Percentiles rank a stretch among this genome's conserved stretches.
phyloP scores from a whole-genome alignment of 176 grass and related monocot species.

The Luzula sylvatica region DNA sequence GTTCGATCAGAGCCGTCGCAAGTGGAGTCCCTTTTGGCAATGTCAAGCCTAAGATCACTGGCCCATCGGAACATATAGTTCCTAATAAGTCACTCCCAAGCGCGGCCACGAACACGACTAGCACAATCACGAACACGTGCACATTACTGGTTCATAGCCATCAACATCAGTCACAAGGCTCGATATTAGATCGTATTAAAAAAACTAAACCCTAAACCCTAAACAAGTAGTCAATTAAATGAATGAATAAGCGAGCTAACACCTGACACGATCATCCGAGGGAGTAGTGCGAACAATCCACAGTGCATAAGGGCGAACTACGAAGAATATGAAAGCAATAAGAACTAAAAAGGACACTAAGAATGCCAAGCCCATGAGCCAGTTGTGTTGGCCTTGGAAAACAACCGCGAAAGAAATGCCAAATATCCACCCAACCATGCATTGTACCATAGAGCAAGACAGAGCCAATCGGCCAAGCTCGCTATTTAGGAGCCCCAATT shows the following conservation, averaged over 20 bases:
- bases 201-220: too few relatives aligned
- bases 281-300: constrained; percentile 16
- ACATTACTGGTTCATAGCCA: background rate
- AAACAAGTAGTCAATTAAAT: too few relatives aligned
- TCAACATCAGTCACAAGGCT: background rate
- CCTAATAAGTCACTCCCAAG: constrained; percentile 7
- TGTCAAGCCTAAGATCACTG: constrained; percentile 15
- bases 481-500: constrained; percentile 9
- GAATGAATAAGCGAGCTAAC: background rate
- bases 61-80: background rate
- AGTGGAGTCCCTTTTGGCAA: constrained; percentile 24
- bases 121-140: constrained; percentile 1
- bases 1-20: constrained; percentile 1
- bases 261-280: background rate
- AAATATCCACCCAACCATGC: background rate
- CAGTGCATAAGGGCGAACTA: constrained; percentile 12
- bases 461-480: constrained; percentile 7
- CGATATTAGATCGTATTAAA: background rate
- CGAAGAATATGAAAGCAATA: background rate
- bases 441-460: background rate
- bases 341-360: background rate
- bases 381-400: background rate
- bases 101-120: background rate
- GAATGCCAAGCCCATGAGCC: background rate
- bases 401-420: background rate